phyloP scores from a whole-genome alignment of 2,329 filamentous ascomycete genomes.

The Trichoderma semiorbis region DNA sequence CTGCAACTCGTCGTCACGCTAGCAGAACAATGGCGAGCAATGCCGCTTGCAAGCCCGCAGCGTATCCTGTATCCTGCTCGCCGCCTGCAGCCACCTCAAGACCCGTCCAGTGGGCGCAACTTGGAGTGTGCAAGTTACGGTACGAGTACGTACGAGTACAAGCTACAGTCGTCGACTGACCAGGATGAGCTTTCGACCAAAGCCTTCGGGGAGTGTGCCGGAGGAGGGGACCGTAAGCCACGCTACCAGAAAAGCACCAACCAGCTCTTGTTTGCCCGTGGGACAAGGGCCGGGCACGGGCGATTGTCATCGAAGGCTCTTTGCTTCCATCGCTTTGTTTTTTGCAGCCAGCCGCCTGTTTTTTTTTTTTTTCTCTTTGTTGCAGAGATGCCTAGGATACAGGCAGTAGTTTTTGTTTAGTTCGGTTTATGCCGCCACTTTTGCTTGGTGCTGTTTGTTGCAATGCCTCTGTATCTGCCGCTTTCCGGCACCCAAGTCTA shows the following conservation, averaged over 20 bases:
- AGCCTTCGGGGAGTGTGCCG: conserved; percentile 15
- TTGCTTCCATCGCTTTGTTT: background rate
- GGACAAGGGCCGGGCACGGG: conserved; percentile 6
- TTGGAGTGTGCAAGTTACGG: background rate
- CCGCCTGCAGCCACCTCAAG: conserved; percentile 3
- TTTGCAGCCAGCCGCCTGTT: conserved; percentile 2
- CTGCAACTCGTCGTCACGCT: background rate
- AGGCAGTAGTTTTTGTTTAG: background rate
- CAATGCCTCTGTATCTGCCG: background rate
- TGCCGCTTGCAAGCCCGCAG: background rate
- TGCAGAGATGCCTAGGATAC: background rate
- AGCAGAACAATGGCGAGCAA: conserved; percentile 5
- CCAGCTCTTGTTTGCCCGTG: conserved; percentile 16
- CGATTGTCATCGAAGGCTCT: background rate
- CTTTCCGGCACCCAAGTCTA: background rate
- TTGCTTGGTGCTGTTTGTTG: background rate
- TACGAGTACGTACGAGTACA: background rate
- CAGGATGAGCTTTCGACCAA: background rate
- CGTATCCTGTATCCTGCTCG: background rate
- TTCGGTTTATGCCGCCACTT: conserved; percentile 1
- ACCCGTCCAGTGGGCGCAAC: background rate
- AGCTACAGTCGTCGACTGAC: background rate
- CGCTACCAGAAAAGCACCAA: conserved; percentile 15
- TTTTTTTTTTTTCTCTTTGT: background rate
- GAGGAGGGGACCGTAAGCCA: conserved; percentile 10